Base-by-base conservation (phyloP, 345 rosid genomes). In the Hevea brasiliensis region DNA sequence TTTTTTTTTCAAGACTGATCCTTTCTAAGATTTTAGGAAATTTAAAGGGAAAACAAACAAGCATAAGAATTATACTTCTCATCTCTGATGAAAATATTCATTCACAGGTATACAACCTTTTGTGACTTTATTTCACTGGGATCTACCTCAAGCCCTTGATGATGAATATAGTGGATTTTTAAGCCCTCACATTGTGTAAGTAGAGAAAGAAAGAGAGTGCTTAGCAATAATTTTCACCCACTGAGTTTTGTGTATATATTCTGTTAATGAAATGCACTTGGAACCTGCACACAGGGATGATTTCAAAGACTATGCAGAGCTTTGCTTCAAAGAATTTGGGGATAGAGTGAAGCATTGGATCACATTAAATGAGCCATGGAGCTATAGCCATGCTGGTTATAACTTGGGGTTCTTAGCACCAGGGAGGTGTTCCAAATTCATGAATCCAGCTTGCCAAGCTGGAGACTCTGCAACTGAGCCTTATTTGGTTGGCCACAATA, bases 101-200 rank as follows among this genome's bases (percentile, higher is more conserved):
- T n/a, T n/a, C 42, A 13, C 37, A 83, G 85, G 74, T 2, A 78
- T 82, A 41, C 62, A 74, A 8, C 89, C 89, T 29, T 86, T 76
- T 27, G 80, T 81, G 58, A 86, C 87, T 3, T 13, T 84, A 26
- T 86, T 53, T 55, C 88, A 85, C 7, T 86, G 86, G 87, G 88
- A 86, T 67, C 74, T 86, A 65, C 89, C 87, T 4, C 89, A 86
- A 74, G 8, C 68, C 4, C 69, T 87, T 2, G 84, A 85, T 72
- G 83, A 85, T 62, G 79, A 80, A 15, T 87, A 85, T 20, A 81
- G 72, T 57, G 88, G 90, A 24, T 78, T 83, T 64, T 77, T 87
- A 66, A 56, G 76, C 72, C 73, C 73, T 32, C 10, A 4, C 12
- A 72, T 85, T 20, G 57, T 35, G 74, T 81, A 75, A 72, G 74